Evolutionary conservation across 306 rosid genomes (phyloP), one percentile per base, ranked within the genome.

Genomic region (Castanopsis chinensis): DNA sequence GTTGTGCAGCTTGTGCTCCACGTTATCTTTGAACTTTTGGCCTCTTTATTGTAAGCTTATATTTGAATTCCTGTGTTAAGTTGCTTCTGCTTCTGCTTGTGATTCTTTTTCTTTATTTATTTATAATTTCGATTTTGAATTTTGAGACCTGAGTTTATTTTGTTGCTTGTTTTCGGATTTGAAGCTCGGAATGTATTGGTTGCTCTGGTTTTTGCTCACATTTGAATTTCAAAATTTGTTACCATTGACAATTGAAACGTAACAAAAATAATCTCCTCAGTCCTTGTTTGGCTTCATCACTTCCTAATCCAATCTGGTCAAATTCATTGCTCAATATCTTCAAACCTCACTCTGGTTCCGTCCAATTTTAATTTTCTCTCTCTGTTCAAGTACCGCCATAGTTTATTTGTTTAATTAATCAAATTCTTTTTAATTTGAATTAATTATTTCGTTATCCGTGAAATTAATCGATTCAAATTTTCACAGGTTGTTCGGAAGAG

Each of bases 401-500:
- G 13, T 25, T 51, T 71, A 33, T 71, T 56, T 20, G 35, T 20
- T 71, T 23, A 3, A 45, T 71, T 33, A 0, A 70, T 49, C 23
- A 45, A 67, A 18, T 32, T 41, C 0, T 25, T 53, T 23, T 0
- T 51, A 13, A 17, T 30, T 64, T 32, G 53, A 9, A 30, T n/a
- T 30, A 20, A 25, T 64, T 67, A 23, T 19, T 33, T 18, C 7
- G 25, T 67, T 35, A 49, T 68, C 19, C 4, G 20, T 35, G 27
- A 35, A n/a, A 45, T 41, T 41, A 41, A 41, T 56, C 37, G 13
- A 45, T 73, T 69, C 6, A 54, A 33, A 68, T 74, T 83, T 52
- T 72, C 5, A 68, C 76, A 94, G 99, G 88, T 89, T 78, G 85
- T 74, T 25, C 87, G 95, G 80, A 95, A 74, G 88, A 84, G 81